Evolutionary conservation across 345 rosid genomes (phyloP).

Genomic region (Angophora floribunda): DNA sequence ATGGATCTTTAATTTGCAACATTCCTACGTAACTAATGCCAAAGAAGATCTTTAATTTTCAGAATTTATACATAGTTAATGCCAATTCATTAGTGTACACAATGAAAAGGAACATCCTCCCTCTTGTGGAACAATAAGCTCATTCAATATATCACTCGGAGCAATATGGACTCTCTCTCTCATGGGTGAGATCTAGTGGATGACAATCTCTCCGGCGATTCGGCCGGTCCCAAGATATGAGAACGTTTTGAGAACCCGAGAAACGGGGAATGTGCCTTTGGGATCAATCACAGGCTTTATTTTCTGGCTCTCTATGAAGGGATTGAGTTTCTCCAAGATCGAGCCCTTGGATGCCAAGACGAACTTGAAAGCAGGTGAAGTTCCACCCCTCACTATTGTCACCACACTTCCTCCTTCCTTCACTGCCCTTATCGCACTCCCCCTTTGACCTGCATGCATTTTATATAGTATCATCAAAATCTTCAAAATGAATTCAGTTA

Average conservation of each 20-base stretch:
- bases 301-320: slow-evolving; percentile 60
- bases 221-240: slow-evolving; percentile 60
- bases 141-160: background rate
- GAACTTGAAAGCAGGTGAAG: slow-evolving; percentile 69
- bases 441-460: slow-evolving; percentile 52
- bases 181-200: slow-evolving; percentile 46
- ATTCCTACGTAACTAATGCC: background rate
- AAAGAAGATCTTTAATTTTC: background rate
- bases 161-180: background rate
- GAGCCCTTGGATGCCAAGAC: slow-evolving; percentile 69
- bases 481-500: background rate
- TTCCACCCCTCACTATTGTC: slow-evolving; percentile 68
- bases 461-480: background rate
- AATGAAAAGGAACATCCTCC: background rate
- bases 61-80: background rate
- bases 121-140: background rate
- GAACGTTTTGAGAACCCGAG: slow-evolving; percentile 49
- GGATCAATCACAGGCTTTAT: slow-evolving; percentile 74
- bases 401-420: slow-evolving; percentile 89
- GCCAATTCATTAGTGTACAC: background rate
- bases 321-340: slow-evolving; percentile 58
- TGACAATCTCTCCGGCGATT: slow-evolving; percentile 60
- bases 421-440: slow-evolving; percentile 60
- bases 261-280: slow-evolving; percentile 61
- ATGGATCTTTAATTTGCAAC: no score